phyloP scores from a whole-genome alignment of 495 filamentous ascomycete genomes.

The Aspergillus avenaceus region DNA sequence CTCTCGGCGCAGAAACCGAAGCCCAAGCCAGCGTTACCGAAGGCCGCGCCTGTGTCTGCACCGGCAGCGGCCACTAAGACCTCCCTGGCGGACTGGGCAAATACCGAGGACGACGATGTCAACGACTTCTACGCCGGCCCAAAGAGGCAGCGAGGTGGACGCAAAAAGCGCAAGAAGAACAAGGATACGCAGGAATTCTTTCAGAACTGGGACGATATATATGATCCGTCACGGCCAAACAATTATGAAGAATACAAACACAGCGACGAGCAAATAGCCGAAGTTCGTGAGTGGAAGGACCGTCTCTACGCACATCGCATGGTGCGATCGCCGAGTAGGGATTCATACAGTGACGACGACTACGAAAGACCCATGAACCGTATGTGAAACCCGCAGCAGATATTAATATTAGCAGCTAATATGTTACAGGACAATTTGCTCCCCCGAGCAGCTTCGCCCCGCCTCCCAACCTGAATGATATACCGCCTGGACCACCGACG shows the following conservation, averaged over 20 bases:
- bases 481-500: constrained; percentile 27
- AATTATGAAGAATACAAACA: constrained; percentile 81
- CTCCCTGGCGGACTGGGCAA: constrained; percentile 81
- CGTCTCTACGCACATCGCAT: constrained; percentile 73
- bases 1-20: constrained; percentile 65
- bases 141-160: constrained; percentile 73
- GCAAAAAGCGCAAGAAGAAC: constrained; percentile 84
- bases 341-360: constrained; percentile 52
- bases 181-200: constrained; percentile 53
- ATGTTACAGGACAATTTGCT: constrained; percentile 59
- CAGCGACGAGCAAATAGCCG: constrained; percentile 77
- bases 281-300: constrained; percentile 86
- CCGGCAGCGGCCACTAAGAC: constrained; percentile 46
- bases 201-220: constrained; percentile 91
- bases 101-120: constrained; percentile 70
- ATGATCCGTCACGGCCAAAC: constrained; percentile 80
- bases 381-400: constrained; percentile 33
- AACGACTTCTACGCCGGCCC: constrained; percentile 58
- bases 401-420: background rate
- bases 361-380: constrained; percentile 47
- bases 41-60: constrained; percentile 26
- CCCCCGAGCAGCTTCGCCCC: constrained; percentile 73
- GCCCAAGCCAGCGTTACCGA: constrained; percentile 46
- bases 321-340: constrained; percentile 45
- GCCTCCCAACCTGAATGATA: constrained; percentile 51